These are phyloP conservation scores for Theobroma grandiflorum DNA, from an alignment of 441 rosid species.

Conservation along the genomic window DNA sequence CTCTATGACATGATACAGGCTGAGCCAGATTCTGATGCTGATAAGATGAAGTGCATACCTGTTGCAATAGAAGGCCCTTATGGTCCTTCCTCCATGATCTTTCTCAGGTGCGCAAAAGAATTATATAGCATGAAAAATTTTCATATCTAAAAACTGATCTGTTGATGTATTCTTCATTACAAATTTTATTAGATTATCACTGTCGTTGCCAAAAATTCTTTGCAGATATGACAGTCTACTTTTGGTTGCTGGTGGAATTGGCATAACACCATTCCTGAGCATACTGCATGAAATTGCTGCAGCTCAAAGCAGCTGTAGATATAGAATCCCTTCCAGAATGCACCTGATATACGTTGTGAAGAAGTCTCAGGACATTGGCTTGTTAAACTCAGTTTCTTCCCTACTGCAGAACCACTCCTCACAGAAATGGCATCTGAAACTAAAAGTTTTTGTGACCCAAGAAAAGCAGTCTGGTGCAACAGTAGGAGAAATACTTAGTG, in stretches of 20 bases:
- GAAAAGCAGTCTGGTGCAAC: slow-evolving; percentile 49
- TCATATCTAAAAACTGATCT: slow-evolving; percentile 8
- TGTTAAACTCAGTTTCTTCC: slow-evolving; percentile 62
- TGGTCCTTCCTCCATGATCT: slow-evolving; percentile 72
- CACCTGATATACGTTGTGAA: slow-evolving; percentile 65
- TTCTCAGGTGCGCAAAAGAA: slow-evolving; percentile 56
- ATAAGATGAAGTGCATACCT: slow-evolving; percentile 46
- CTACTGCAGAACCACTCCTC: slow-evolving; percentile 49
- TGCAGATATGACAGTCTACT: slow-evolving; percentile 80
- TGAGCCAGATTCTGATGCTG: slow-evolving; percentile 42
- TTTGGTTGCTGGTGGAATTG: slow-evolving; percentile 82
- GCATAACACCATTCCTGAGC: slow-evolving; percentile 85
- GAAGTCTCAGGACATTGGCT: slow-evolving; percentile 61
- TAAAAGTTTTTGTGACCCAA: slow-evolving; percentile 70
- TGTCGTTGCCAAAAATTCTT: slow-evolving; percentile 1
- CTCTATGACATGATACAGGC: slow-evolving; percentile 56
- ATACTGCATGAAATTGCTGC: slow-evolving; percentile 69
- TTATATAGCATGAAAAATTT: slow-evolving; percentile 10
- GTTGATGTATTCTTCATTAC: slow-evolving; percentile 15
- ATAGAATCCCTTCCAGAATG: slow-evolving; percentile 50
- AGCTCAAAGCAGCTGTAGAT: slow-evolving; percentile 39
- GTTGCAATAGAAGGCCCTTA: slow-evolving; percentile 84
- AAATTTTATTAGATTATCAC: neutral
- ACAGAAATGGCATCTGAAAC: slow-evolving; percentile 50
- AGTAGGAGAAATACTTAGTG: slow-evolving; percentile 49